Evolutionary conservation across 2,329 filamentous ascomycete genomes (phyloP), one percentile per base, ranked within the genome.

Genomic region (Alternaria brassicicola): DNA sequence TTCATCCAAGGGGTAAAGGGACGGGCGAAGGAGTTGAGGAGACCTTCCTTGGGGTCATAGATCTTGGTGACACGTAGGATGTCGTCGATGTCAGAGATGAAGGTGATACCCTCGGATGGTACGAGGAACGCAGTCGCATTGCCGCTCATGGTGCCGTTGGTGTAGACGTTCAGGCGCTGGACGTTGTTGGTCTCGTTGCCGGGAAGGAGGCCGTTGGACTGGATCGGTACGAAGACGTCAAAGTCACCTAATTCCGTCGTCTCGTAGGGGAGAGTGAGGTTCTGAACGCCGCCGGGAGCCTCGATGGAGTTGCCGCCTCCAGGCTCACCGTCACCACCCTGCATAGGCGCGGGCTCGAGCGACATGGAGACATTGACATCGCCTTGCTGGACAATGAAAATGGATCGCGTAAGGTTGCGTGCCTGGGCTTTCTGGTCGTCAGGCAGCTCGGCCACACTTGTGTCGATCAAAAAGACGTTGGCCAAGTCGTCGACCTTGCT

Each of bases 21-120:
- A 4, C 86, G 84, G 0, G 90, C 90, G 69, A 93, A 93, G 0
- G 89, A 88, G 78, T 93, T 93, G 10, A 93, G 80, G 0, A 93
- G 80, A 5, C 90, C 91, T 71, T 93, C 84, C 63, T 87, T 86
- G 0, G 90, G 90, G 46, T 90, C 77, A 74, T 91, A 93, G 72
- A 93, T 93, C 76, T 92, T 91, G 55, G 90, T 93, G 1, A 93
- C 79, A n/a, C 90, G 87, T 0, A 93, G 83, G 57, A 92, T 92
- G 70, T 93, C 91, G 65, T 93, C 90, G 61, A 93, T 91, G 69
- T 93, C 91, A 1, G 87, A 90, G 65, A 93, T 80, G 59, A 93
- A 82, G 1, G 90, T 93, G 21, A 92, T 77, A 17, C 91, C 91
- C 13, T 82, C 80, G 0, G 86, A 80, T 0, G 91, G 90, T 0